Percentiles rank a stretch among this genome's conserved stretches.
phyloP scores from a whole-genome alignment of 129 eudicot species.

The Chrysanthemum seticuspe region DNA sequence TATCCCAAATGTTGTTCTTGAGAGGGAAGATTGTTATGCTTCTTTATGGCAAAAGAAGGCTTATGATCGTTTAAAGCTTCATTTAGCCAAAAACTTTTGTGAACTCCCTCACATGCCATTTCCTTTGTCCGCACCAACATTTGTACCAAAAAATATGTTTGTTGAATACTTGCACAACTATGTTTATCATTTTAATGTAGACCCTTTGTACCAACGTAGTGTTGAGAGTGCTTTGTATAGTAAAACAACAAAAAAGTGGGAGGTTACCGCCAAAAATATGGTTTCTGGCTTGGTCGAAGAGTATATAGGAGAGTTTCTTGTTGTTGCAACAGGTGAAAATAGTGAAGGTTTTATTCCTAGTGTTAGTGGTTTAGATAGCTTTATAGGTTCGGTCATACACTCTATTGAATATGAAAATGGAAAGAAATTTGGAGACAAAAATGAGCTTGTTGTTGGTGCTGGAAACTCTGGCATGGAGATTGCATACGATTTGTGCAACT shows the following conservation, averaged over 20 bases:
- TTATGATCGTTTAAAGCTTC: slow-evolving; percentile 61
- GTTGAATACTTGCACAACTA: slow-evolving; percentile 48
- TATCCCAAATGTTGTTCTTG: slow-evolving; percentile 45
- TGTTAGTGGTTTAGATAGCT: slow-evolving; percentile 42
- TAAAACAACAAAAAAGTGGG: slow-evolving; percentile 32
- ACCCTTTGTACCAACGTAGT: slow-evolving; percentile 32
- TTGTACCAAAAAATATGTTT: slow-evolving; percentile 44
- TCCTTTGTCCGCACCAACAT: slow-evolving; percentile 41
- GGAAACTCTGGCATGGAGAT: slow-evolving; percentile 81
- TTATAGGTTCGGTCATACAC: slow-evolving; percentile 43
- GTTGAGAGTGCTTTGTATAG: slow-evolving; percentile 44
- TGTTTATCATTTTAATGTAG: slow-evolving; percentile 24
- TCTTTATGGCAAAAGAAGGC: slow-evolving; percentile 58
- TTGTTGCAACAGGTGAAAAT: slow-evolving; percentile 70
- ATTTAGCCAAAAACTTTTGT: slow-evolving; percentile 52
- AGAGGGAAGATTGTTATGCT: slow-evolving; percentile 53
- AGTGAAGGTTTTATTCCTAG: slow-evolving; percentile 45
- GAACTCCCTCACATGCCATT: slow-evolving; percentile 52
- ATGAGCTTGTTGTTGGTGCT: slow-evolving; percentile 62
- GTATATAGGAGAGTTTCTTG: slow-evolving; percentile 40
- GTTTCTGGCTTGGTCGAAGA: slow-evolving; percentile 25
- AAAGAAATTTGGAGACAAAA: slow-evolving; percentile 24
- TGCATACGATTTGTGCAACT: slow-evolving; percentile 50
- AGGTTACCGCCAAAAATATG: slow-evolving; percentile 25
- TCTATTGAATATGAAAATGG: slow-evolving; percentile 51